Conservation (phyloP, 2,329 filamentous ascomycete species). For the Diaporthe nobilis region DNA sequence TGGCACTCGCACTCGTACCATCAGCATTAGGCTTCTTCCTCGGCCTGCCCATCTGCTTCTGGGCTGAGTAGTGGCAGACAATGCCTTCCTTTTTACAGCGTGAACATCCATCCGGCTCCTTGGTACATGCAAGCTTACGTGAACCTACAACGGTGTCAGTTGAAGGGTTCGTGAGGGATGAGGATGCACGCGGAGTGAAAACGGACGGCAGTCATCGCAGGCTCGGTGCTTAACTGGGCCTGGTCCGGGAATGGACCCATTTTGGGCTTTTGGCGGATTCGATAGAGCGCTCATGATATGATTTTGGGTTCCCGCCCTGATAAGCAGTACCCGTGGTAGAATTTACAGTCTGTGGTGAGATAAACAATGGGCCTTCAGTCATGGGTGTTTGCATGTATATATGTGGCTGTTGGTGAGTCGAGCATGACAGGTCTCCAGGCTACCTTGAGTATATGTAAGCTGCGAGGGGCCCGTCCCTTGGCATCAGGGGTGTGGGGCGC, state of each 20-base stretch:
- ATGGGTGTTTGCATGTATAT: background rate
- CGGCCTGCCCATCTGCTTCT: conserved; percentile 77
- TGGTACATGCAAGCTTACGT: conserved; percentile 76
- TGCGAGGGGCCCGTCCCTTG: background rate
- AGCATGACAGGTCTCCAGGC: background rate
- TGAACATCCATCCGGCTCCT: conserved; percentile 71
- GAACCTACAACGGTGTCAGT: conserved; percentile 58
- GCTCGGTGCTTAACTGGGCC: conserved; percentile 66
- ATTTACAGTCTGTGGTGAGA: background rate
- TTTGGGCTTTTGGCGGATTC: conserved; percentile 2
- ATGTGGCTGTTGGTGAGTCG: background rate
- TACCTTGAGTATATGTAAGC: conserved; percentile 16
- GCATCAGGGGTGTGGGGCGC: background rate
- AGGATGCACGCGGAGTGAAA: background rate
- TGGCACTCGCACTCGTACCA: conserved; percentile 40
- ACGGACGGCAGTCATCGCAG: conserved; percentile 78
- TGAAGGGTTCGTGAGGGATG: conserved; percentile 46
- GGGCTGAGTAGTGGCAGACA: conserved; percentile 72
- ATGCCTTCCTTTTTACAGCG: conserved; percentile 72
- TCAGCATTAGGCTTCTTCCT: conserved; percentile 66
- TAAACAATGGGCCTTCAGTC: background rate
- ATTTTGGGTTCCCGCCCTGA: background rate
- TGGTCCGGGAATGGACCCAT: background rate
- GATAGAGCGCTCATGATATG: background rate
- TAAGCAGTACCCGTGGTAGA: background rate